Conservation (phyloP, 495 filamentous ascomycete species). For the Bombardia bombarda region DNA sequence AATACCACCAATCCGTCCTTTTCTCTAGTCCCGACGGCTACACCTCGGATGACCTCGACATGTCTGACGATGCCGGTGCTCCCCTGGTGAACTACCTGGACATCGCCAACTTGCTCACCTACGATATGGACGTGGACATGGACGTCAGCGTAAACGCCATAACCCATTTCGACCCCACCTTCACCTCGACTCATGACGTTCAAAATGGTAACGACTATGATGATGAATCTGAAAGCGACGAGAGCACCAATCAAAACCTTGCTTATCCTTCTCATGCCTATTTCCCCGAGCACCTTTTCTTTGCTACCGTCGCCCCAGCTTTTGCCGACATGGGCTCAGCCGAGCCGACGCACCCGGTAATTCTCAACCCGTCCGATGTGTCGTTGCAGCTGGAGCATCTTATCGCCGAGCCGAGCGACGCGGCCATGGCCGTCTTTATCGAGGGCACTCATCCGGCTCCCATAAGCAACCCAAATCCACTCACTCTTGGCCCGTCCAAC, state of each 20-base stretch:
- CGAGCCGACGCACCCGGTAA: background rate
- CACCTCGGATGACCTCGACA: conserved; percentile 14
- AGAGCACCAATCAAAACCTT: too few relatives aligned
- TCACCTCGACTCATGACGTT: too few relatives aligned
- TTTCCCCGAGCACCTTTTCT: background rate
- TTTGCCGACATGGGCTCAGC: background rate
- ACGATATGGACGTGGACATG: conserved; percentile 13
- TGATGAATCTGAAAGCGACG: background rate
- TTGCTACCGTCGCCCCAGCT: background rate
- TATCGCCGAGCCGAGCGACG: background rate
- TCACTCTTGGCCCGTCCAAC: conserved; percentile 21
- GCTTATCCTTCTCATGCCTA: too few relatives aligned
- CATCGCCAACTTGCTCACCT: conserved; percentile 10
- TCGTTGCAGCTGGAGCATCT: conserved; percentile 3
- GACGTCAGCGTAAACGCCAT: conserved; percentile 1
- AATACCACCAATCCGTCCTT: too few relatives aligned
- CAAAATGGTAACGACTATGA: too few relatives aligned
- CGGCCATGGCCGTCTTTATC: conserved; percentile 3
- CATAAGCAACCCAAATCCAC: conserved; percentile 14
- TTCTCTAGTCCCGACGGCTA: too few relatives aligned
- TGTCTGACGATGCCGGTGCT: conserved; percentile 13
- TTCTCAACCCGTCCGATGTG: background rate
- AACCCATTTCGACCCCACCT: background rate
- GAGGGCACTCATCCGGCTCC: conserved; percentile 9
- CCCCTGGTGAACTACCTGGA: conserved; percentile 13